Evolutionary conservation across 1,284 basidiomycete genomes (phyloP), one percentile per base, ranked within the genome.

Genomic region (Apiotrichum siamense): DNA sequence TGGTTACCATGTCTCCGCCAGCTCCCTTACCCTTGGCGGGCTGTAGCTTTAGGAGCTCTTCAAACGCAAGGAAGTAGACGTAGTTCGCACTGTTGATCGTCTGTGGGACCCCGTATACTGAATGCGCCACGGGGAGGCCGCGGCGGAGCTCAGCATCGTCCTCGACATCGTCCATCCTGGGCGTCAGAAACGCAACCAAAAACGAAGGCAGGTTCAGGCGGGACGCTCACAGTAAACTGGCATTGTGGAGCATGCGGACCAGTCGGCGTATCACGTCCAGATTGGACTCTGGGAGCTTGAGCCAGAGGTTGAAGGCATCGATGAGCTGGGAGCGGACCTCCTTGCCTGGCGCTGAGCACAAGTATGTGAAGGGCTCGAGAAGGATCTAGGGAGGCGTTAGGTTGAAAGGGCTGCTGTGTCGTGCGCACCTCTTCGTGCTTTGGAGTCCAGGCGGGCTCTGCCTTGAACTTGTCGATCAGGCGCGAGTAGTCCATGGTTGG

Each of bases 71-170:
- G 65, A 97, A 97, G 72, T 96, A 97, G 37, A 92, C 89, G 62
- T 97, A 97, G 70, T 97, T 97, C 1, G 93, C 94, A 0, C 88
- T 85, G 69, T 99, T 99, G 76, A 98, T 93, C 0, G 94, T 97
- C 69, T 97, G 93, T 0, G 94, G 90, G 2, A 96, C 76, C 2
- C 94, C 94, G 65, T 94, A 98, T 58, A 97, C 91, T 75, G 87
- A 89, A 76, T 98, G 93, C 0, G 90, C 84, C 15, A 94, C 92
- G 81, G 61, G 96, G 23, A 83, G 79, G 0, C 94, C 93, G 50
- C 93, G 75, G 10, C 96, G 79, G 24, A 98, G 78, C 61, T 93
- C 87, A 0, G 91, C 90, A 59, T 88, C 87, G 66, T 99, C 96
- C 73, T 99, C 91, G 33, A 99, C 94, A 69, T 99, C 96, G 70